These are phyloP conservation scores for Aspergillus bridgeri DNA, from an alignment of 495 filamentous ascomycete genomes.

Conservation along the genomic window DNA sequence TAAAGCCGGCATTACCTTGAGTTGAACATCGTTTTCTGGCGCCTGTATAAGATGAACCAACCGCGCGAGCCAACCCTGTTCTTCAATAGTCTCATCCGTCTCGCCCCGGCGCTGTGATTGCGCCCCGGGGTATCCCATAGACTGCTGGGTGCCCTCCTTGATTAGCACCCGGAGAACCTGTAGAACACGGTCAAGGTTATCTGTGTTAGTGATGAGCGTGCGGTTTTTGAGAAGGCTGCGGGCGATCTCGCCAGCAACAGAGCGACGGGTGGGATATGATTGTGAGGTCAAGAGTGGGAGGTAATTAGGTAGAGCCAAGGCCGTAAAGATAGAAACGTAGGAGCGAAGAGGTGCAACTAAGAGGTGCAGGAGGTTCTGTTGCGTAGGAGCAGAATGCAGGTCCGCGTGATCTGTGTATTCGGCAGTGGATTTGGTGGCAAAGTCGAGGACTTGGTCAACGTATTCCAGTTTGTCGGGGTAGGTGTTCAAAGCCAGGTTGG, in stretches of 20 bases:
- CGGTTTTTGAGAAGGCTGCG: slow-evolving; percentile 74
- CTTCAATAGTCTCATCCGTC: slow-evolving; percentile 94
- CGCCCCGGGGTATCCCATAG: slow-evolving; percentile 76
- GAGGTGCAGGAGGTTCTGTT: slow-evolving; percentile 83
- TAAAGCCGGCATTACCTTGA: slow-evolving; percentile 53
- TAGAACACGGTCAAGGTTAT: slow-evolving; percentile 84
- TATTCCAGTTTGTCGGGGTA: slow-evolving; percentile 92
- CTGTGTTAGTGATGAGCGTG: slow-evolving; percentile 67
- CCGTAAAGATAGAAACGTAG: slow-evolving; percentile 91
- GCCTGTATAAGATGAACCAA: slow-evolving; percentile 84
- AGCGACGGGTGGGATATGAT: slow-evolving; percentile 86
- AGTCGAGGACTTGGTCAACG: slow-evolving; percentile 88
- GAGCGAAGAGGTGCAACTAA: slow-evolving; percentile 83
- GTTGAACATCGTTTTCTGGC: slow-evolving; percentile 86
- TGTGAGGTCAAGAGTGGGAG: slow-evolving; percentile 86
- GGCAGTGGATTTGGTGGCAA: slow-evolving; percentile 81
- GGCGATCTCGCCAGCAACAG: slow-evolving; percentile 84
- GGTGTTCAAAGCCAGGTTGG: slow-evolving; percentile 90
- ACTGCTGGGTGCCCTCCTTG: slow-evolving; percentile 84
- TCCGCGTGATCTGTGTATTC: slow-evolving; percentile 93
- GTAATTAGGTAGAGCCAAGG: slow-evolving; percentile 84
- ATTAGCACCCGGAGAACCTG: slow-evolving; percentile 86
- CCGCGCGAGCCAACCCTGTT: slow-evolving; percentile 93
- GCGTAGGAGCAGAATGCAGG: slow-evolving; percentile 80
- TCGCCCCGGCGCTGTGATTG: slow-evolving; percentile 65